Evolutionary conservation across 2,329 filamentous ascomycete genomes (phyloP), one percentile per base, ranked within the genome.

Genomic region (Penicillium sp.): DNA sequence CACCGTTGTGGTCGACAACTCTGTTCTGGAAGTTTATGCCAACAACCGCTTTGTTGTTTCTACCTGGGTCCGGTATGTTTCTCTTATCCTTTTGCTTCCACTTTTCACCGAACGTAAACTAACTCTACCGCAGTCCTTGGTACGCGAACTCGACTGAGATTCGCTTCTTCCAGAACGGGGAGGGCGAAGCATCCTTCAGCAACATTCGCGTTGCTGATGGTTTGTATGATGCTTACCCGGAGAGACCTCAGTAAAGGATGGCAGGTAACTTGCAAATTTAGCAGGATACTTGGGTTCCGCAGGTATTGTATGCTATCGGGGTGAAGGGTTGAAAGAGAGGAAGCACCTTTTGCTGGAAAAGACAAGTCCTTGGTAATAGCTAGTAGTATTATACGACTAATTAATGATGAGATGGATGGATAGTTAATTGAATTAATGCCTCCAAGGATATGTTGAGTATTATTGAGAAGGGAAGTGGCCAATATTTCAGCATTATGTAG

Each of bases 41-140:
- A 43, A 43, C 24, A 29, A 16, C 11, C 40, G 40, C 40, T 43
- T 43, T n/a, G 24, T 43, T 16, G 8, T 43, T 16, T 43, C 40
- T 13, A 43, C 40, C 16, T 43, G 40, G 40, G 40, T 29, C 40
- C 40, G 40, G 40, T 43, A 43, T 43, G 40, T 43, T 43, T 29
- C 24, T 16, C 13, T 26, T 11, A 24, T n/a, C 22, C 22, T 8
- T n/a, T 29, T 7, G 3, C 5, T 13, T 43, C 4, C 8, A 29
- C 10, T 43, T 29, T n/a, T 4, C 5, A 11, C 24, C 10, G 22
- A 42, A 42, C 40, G 1, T 29, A 43, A 43, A 29, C 40, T 43
- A 43, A 43, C 5, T n/a, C 2, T n/a, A 18, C 13, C 5, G 5
- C 5, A 43, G 40, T 3, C 40, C 40, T 18, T 43, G 40, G 40